These are phyloP conservation scores for Trichoderma brevicompactum DNA, from an alignment of 2,329 filamentous ascomycete genomes.

Conservation along the genomic window DNA sequence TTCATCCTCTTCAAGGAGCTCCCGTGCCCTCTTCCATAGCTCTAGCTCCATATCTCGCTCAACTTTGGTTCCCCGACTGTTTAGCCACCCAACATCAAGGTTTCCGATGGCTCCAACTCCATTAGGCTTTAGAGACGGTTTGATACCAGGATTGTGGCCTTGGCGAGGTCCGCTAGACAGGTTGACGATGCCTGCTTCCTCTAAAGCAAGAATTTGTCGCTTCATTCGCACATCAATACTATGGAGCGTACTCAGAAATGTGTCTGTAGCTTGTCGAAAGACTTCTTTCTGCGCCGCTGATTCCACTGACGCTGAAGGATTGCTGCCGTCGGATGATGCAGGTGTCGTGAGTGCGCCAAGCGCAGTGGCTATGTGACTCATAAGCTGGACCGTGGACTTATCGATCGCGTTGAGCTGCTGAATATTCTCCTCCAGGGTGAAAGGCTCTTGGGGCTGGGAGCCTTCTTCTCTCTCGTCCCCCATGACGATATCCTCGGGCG, in stretches of 20 bases:
- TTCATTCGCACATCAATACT: conserved; percentile 75
- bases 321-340: conserved; percentile 28
- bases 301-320: conserved; percentile 40
- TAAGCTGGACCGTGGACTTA: conserved; percentile 53
- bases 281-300: conserved; percentile 57
- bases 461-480: conserved; percentile 34
- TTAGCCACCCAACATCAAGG: conserved; percentile 87
- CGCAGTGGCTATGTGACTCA: conserved; percentile 52
- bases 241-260: conserved; percentile 75
- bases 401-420: conserved; percentile 81
- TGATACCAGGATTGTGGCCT: conserved; percentile 42
- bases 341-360: conserved; percentile 52
- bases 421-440: conserved; percentile 77
- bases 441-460: conserved; percentile 51
- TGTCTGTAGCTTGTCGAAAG: conserved; percentile 63
- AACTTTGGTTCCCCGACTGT: conserved; percentile 80
- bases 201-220: conserved; percentile 69
- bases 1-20: conserved; percentile 43
- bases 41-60: conserved; percentile 84
- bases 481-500: conserved; percentile 42
- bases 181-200: conserved; percentile 77
- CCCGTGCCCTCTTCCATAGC: conserved; percentile 61
- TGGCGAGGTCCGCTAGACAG: conserved; percentile 44
- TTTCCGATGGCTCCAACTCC: conserved; percentile 60
- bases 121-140: conserved; percentile 56